A percentile compares a stretch with the other conserved stretches of the same genome.
These are phyloP conservation scores for Saccharomycopsis sp. DNA, from an alignment of 805 yeast genomes.

Conservation along the genomic window DNA sequence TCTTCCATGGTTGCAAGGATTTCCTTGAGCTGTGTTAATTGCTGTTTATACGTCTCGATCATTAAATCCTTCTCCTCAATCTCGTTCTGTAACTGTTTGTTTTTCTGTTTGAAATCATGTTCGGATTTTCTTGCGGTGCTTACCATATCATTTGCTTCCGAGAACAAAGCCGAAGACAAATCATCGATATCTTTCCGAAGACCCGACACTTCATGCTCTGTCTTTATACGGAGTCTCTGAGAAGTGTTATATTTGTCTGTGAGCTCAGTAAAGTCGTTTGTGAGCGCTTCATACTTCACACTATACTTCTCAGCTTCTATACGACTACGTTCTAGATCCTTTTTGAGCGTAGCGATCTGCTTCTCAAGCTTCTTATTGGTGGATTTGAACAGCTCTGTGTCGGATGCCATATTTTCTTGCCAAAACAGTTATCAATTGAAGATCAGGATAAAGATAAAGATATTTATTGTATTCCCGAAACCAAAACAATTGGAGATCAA, in stretches of 20 bases:
- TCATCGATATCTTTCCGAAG: slow-evolving; percentile 75
- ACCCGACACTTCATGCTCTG: slow-evolving; percentile 53
- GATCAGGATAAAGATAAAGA: too few species aligned
- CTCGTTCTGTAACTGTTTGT: slow-evolving; percentile 45
- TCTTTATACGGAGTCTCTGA: slow-evolving; percentile 25
- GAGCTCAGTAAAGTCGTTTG: slow-evolving; percentile 18
- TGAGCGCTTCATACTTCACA: slow-evolving; percentile 15
- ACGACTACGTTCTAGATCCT: slow-evolving; percentile 17
- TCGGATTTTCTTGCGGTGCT: slow-evolving; percentile 67
- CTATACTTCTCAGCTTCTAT: slow-evolving; percentile 15
- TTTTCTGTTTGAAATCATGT: slow-evolving; percentile 51
- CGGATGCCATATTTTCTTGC: background rate
- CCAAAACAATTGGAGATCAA: too few species aligned
- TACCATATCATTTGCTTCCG: slow-evolving; percentile 82
- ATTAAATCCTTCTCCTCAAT: slow-evolving; percentile 64
- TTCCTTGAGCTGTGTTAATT: slow-evolving; percentile 58
- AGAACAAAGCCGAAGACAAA: slow-evolving; percentile 66
- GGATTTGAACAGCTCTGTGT: background rate
- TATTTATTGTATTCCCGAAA: too few species aligned
- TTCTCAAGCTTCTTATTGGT: slow-evolving; percentile 8
- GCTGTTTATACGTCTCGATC: slow-evolving; percentile 57
- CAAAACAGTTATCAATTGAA: too few species aligned
- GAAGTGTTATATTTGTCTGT: slow-evolving; percentile 15
- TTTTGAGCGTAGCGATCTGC: slow-evolving; percentile 11
- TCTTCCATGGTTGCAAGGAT: slow-evolving; percentile 50